phyloP scores from a whole-genome alignment of 108 stramenopile genomes.

The Cyclotella cryptica region DNA sequence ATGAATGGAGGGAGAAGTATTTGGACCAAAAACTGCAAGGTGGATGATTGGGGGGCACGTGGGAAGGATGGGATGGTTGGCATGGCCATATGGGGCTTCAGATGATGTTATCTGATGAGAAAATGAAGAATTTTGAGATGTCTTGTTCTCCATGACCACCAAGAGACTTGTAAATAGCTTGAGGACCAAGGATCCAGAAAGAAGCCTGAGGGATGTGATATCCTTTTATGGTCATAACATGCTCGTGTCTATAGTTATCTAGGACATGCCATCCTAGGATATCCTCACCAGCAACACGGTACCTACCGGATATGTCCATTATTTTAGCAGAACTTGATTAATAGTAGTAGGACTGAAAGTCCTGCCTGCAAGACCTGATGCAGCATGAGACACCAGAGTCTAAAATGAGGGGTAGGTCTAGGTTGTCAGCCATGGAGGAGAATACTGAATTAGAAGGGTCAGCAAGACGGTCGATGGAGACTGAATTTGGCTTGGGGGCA shows the following conservation, averaged over 20 bases:
- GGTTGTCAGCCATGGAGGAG: not conserved
- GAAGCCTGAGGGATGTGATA: conserved; percentile 11
- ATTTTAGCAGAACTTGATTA: conserved; percentile 4
- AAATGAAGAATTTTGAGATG: not conserved
- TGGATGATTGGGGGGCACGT: not conserved
- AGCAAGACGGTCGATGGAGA: too few species aligned
- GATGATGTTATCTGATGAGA: not conserved
- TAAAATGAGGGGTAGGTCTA: not conserved
- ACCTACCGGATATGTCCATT: conserved; percentile 5
- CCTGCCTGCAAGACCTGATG: conserved; percentile 1
- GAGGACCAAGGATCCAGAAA: conserved; percentile 14
- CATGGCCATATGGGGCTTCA: not conserved
- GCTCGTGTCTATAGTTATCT: not conserved
- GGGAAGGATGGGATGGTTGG: not conserved
- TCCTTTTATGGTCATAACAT: not conserved
- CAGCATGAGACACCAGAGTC: conserved; percentile 5
- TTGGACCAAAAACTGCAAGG: too few species aligned
- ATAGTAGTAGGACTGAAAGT: conserved; percentile 11
- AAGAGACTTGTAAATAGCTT: not conserved
- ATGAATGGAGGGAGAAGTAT: not conserved
- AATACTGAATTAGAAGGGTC: too few species aligned
- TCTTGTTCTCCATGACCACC: not conserved
- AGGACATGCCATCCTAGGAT: not conserved
- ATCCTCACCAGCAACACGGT: conserved; percentile 6
- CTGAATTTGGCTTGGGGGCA: too few species aligned